phyloP scores from a whole-genome alignment of 805 yeast genomes.

The Monosporozyma yasuniensis region DNA sequence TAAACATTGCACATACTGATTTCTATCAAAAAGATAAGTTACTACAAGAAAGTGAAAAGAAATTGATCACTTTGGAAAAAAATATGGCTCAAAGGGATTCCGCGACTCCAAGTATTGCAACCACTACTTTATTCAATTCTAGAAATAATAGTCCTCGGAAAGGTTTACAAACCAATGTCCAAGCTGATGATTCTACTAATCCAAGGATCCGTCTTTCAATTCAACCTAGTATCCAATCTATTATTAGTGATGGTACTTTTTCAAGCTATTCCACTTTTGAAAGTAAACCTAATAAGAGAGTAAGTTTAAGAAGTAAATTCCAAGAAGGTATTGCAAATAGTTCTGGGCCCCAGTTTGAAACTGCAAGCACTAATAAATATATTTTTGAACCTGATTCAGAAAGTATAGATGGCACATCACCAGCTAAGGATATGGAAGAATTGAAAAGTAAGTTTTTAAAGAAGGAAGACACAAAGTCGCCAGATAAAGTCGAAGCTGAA shows the following conservation, averaged over 20 bases:
- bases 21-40: constrained; percentile 17
- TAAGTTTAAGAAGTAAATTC: constrained; percentile 10
- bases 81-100: constrained; percentile 7
- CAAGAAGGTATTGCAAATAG: constrained; percentile 1
- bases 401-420: constrained; percentile 24
- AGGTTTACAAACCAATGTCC: not conserved
- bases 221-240: constrained; percentile 26
- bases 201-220: constrained; percentile 14
- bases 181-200: not conserved
- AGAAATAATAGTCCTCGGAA: constrained; percentile 17
- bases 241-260: constrained; percentile 17
- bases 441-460: constrained; percentile 25
- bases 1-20: constrained; percentile 2
- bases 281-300: constrained; percentile 2
- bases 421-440: constrained; percentile 26
- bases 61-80: constrained; percentile 13
- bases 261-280: constrained; percentile 10
- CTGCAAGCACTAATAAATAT: constrained; percentile 15
- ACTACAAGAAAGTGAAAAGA: constrained; percentile 15
- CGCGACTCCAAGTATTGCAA: constrained; percentile 15
- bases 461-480: not conserved
- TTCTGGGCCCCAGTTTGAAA: not conserved
- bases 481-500: not conserved
- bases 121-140: constrained; percentile 18
- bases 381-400: constrained; percentile 25